Evolutionary conservation across 2,329 filamentous ascomycete genomes (phyloP), one percentile per base, ranked within the genome.

Genomic region (Leptographium procerum): DNA sequence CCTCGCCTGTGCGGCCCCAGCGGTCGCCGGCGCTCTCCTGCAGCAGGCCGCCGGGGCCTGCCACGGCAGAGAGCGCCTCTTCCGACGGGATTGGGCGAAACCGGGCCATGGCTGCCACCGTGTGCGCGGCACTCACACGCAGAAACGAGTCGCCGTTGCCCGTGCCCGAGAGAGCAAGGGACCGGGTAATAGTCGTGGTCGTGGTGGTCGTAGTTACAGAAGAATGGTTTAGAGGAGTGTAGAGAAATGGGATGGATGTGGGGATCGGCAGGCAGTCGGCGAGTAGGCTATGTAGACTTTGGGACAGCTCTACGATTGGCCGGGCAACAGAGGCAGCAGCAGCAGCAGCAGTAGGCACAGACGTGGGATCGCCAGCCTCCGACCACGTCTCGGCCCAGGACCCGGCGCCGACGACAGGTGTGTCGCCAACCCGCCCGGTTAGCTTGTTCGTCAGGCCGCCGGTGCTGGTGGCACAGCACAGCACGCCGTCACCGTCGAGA

Each of bases 121-220:
- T 91, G 34, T 88, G 82, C 0, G 81, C 82, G 1, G 90, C 90
- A 16, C 78, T 81, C 2, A 83, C 74, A 4, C 89, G 84, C 19
- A 95, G 77, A 69, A 95, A 96, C 0, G 88, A 89, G 71, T 96
- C 91, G 0, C 91, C 91, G 65, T 96, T 95, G 0, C 91, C 91
- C 0, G 90, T 92, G 0, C 89, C 88, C 0, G 88, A 92, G 11
- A 89, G 74, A 0, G 79, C 88, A 8, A 80, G 67, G 0, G 77
- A 75, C 6, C 67, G 82, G 0, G 40, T 36, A 36, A 16, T 36
- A 4, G 34, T 43, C 10, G 47, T 50, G 10, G 24, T 26, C 5
- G 70, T 75, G 7, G 70, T 73, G 10, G 59, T 62, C 3, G 50
- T n/a, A 8, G 33, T 8, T 14, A 8, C 16, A 7, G 19, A 34